Evolutionary conservation across 345 rosid genomes (phyloP), one percentile per base, ranked within the genome.

Genomic region (Boechera retrofracta): DNA sequence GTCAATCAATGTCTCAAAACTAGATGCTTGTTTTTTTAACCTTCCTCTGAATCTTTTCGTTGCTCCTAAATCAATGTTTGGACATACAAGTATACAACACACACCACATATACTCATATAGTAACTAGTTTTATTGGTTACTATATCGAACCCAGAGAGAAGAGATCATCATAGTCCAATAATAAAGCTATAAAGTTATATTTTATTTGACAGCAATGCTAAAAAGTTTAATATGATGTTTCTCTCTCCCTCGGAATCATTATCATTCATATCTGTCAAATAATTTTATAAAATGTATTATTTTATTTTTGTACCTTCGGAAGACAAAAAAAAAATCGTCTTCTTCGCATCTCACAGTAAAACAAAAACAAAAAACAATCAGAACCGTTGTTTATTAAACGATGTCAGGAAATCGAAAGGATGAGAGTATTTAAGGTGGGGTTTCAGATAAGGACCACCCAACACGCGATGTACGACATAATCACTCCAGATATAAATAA

Each of bases 401-500:
- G 51, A 26, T 38, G 11, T 38, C 11, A 38, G 41, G 41, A 8
- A 38, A 38, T 38, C 41, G 41, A 38, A 38, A 38, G 8, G 41
- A 38, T 51, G 38, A 54, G 59, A 24, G 42, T 58, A 62, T 42
- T 0, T 21, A 15, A 7, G 41, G 71, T 77, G 71, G 76, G 77
- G 77, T 66, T 61, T 11, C 71, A 54, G 80, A 77, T 63, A 26
- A 63, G 71, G 80, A 77, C 76, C 66, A 77, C 67, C 52, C 66
- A 44, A 64, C 61, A 70, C 67, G 67, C 80, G 60, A 77, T 44
- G 71, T 70, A 70, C 51, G 24, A 2, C 10, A 67, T 68, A 5
- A 76, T 15, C 52, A 21, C 66, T 10, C 31, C 60, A 75, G 44
- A 60, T 73, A 3, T 39, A 16, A 5, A 33, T 4, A 55, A 29